Evolutionary conservation across 2,329 filamentous ascomycete genomes (phyloP), one percentile per base, ranked within the genome.

Genomic region (Falciphora oryzae): DNA sequence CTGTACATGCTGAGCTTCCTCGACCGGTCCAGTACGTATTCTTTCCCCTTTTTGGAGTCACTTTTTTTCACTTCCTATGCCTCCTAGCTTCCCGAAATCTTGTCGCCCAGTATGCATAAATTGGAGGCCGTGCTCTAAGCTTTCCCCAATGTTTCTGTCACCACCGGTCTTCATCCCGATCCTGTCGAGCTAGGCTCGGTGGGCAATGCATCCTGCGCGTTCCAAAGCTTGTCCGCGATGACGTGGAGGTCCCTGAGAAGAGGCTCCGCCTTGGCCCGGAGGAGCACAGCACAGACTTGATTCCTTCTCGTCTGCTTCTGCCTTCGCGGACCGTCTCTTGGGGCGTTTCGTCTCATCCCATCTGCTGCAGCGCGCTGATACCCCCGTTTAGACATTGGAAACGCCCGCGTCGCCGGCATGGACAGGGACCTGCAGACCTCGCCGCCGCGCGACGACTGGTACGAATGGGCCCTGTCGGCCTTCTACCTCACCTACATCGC

Each of bases 1-100:
- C 81, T 97, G 16, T 97, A 95, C 73, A 84, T 96, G 81, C 80
- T 97, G 67, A 90, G 88, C 67, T 97, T 96, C 73, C 77, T 97
- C 68, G 93, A 97, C 75, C 84, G 93, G 69, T 93, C 91, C 25
- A 96, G 91, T 93, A 79, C 67, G 82, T 78, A 65, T 29, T 65
- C 2, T 61, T 61, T 61, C 8, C 27, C 11, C 28, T 22, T 11
- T 27, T 59, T 18, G 8, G 10, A 14, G 32, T 8, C 32, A 60
- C 60, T 27, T n/a, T 6, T 29, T 32, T 59, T 57, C 32, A 35
- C 32, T 35, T 35, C 32, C 32, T 50, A 16, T 35, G 32, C 8
- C 32, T 11, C 32, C 32, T 8, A 35, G 10, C 32, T 35, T 35
- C 10, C 29, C 32, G 2, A 35, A 14, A 14, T 14, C 13, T 63